Evolutionary conservation across 2,329 filamentous ascomycete genomes (phyloP).

Genomic region (Aureobasidium pullulans): DNA sequence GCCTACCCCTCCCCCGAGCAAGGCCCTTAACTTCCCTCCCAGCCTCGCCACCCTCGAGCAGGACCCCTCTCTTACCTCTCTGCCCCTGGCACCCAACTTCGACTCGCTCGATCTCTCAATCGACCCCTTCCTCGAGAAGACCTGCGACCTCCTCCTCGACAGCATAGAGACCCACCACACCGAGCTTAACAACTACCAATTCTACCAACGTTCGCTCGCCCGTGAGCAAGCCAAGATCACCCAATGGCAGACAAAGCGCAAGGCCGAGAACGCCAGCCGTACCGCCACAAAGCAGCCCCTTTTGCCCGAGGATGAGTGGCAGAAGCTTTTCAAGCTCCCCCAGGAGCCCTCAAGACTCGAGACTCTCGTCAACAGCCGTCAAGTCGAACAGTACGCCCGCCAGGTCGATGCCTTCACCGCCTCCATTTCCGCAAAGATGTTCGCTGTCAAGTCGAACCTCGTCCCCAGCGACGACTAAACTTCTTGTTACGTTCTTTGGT

Average conservation of each 20-base stretch:
- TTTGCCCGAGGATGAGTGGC: conserved; percentile 96
- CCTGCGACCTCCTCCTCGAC: conserved; percentile 89
- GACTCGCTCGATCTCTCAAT: conserved; percentile 87
- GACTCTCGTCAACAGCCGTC: conserved; percentile 87
- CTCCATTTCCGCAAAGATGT: conserved; percentile 92
- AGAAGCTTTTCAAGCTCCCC: conserved; percentile 94
- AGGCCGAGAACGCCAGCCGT: conserved; percentile 85
- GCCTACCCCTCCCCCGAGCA: conserved; percentile 53
- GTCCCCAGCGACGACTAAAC: conserved; percentile 44
- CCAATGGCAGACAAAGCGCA: conserved; percentile 93
- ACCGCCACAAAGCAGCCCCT: conserved; percentile 78
- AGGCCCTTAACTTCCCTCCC: conserved; percentile 64
- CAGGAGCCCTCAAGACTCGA: conserved; percentile 89
- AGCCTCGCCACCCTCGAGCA: conserved; percentile 71
- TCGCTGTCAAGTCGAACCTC: conserved; percentile 72
- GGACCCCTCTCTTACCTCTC: conserved; percentile 50
- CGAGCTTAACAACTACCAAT: conserved; percentile 98
- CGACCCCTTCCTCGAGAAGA: conserved; percentile 97
- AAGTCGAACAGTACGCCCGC: conserved; percentile 96
- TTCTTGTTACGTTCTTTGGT: not conserved
- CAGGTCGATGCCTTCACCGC: conserved; percentile 96
- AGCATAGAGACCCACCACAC: conserved; percentile 97
- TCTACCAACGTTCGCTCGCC: conserved; percentile 87
- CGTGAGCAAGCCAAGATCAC: conserved; percentile 96
- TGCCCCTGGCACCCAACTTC: conserved; percentile 76